Evolutionary conservation across 164 flowering plant genomes (phyloP), one percentile per base, ranked within the genome.

Genomic region (Litsea cubeba): DNA sequence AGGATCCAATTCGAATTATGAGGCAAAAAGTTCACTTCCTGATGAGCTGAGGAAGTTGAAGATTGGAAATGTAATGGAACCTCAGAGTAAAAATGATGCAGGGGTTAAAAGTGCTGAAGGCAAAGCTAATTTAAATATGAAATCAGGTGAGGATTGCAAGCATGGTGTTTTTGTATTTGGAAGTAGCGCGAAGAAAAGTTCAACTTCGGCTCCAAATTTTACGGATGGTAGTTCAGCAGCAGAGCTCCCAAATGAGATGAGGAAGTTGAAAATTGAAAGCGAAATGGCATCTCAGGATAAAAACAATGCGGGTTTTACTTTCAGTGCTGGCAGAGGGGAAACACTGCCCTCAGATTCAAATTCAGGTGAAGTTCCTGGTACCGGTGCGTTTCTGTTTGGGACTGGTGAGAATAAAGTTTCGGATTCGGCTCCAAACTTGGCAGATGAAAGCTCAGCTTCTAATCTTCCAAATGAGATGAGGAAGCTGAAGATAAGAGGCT

Each of bases 401-500:
- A 75, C 72, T 25, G 72, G 62, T 7, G 60, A 32, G 24, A 71
- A 71, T 15, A 72, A 70, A 22, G 70, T 23, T 46, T n/a, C 63
- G 5, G 26, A 46, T 23, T 72, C 35, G 3, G 30, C 58, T 46
- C 23, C 35, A 24, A 23, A 15, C 10, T 46, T 25, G 18, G 30
- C 49, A 35, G 60, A 35, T 65, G 62, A 15, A 35, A 73, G 23
- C 62, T 64, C 23, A 30, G 46, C 40, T 24, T 46, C 57, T 65
- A 11, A 12, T 12, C 58, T 73, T 20, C 69, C 82, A 17, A 81
- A 80, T 73, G 85, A 88, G 74, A 83, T 83, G 81, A 72, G 65
- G 73, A 86, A 81, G 69, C 71, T 88, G 77, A 80, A 79, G 50
- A 79, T 86, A 65, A 76, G 72, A 62, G 78, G 70, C 17, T 62